Evolutionary conservation across 441 rosid species (phyloP).

Genomic region (Adansonia grandidieri): DNA sequence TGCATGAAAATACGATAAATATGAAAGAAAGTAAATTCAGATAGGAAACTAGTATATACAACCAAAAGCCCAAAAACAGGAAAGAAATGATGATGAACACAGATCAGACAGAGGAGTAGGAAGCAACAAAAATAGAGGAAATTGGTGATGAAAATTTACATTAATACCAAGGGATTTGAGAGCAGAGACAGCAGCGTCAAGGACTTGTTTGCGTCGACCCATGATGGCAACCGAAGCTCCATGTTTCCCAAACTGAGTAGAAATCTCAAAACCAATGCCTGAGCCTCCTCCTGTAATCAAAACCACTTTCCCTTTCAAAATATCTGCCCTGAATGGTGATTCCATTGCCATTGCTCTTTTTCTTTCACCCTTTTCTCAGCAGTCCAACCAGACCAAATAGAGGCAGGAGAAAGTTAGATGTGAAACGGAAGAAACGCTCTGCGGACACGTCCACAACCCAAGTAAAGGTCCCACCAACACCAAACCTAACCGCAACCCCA

Average conservation of each 20-base stretch:
- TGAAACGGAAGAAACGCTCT: too few species aligned
- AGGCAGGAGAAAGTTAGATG: neutral
- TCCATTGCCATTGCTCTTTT: slow-evolving; percentile 41
- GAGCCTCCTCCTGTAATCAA: slow-evolving; percentile 93
- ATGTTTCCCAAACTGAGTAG: slow-evolving; percentile 76
- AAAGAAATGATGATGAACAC: too few species aligned
- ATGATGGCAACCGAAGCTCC: slow-evolving; percentile 86
- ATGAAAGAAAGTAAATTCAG: neutral
- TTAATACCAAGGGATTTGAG: slow-evolving; percentile 70
- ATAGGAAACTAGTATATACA: too few species aligned
- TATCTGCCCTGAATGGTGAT: slow-evolving; percentile 70
- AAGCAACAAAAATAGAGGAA: neutral
- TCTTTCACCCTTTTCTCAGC: neutral
- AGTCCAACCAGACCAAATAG: neutral
- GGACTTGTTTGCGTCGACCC: slow-evolving; percentile 78
- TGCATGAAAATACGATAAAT: neutral
- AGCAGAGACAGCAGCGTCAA: slow-evolving; percentile 66
- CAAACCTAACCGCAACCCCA: too few species aligned
- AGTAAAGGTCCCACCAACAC: too few species aligned
- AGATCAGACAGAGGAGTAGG: too few species aligned
- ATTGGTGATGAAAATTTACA: slow-evolving; percentile 31
- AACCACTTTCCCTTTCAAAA: slow-evolving; percentile 70
- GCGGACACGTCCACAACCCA: too few species aligned
- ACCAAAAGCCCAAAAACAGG: too few species aligned
- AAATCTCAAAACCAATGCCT: slow-evolving; percentile 88